A percentile compares a stretch with the other conserved stretches of the same genome.
These are phyloP conservation scores for Tephrocybe sp. DNA, from an alignment of 768 basidiomycete genomes.

Conservation along the genomic window DNA sequence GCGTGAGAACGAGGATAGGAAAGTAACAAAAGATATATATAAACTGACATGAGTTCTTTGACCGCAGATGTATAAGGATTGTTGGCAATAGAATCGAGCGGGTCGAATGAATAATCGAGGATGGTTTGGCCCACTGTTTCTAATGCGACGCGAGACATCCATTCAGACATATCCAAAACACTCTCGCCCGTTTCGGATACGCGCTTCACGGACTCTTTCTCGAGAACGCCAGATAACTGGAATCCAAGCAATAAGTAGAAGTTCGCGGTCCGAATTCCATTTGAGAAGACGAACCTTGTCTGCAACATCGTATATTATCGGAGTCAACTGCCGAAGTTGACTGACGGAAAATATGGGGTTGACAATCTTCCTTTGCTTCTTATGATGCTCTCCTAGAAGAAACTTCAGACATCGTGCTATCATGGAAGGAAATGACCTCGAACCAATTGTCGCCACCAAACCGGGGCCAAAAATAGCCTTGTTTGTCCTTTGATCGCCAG, in stretches of 20 bases:
- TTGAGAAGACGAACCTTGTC: slow-evolving; percentile 34
- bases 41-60: slow-evolving; percentile 40
- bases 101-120: slow-evolving; percentile 46
- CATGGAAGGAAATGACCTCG: background rate
- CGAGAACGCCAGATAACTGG: slow-evolving; percentile 30
- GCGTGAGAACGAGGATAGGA: background rate
- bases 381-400: slow-evolving; percentile 39
- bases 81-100: slow-evolving; percentile 37
- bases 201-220: slow-evolving; percentile 18
- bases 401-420: background rate
- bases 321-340: slow-evolving; percentile 42
- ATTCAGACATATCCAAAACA: slow-evolving; percentile 44
- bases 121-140: slow-evolving; percentile 43
- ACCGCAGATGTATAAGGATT: slow-evolving; percentile 45
- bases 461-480: slow-evolving; percentile 47
- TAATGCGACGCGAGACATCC: slow-evolving; percentile 43
- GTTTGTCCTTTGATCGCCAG: slow-evolving; percentile 33
- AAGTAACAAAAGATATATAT: background rate
- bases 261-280: background rate
- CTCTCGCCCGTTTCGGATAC: slow-evolving; percentile 10
- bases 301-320: slow-evolving; percentile 42
- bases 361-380: slow-evolving; percentile 47
- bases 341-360: slow-evolving; percentile 44
- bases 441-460: slow-evolving; percentile 39
- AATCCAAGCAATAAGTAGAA: too few relatives aligned